phyloP scores from a whole-genome alignment of 108 stramenopile genomes.

The Cylindrotheca fusiformis region DNA sequence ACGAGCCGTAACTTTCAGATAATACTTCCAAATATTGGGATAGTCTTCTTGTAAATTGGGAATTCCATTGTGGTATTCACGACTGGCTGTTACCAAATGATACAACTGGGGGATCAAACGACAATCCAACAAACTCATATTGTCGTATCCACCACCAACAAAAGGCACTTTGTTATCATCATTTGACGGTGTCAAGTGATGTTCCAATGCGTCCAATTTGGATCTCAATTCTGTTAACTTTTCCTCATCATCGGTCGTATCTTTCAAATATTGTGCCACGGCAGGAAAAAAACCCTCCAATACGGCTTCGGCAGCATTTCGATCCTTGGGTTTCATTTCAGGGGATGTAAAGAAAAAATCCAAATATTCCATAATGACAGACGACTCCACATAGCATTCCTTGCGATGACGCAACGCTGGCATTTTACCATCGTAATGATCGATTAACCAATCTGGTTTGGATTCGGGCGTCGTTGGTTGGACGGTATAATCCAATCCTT shows the following conservation, averaged over 20 bases:
- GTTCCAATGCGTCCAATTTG: constrained; percentile 43
- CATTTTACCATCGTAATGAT: constrained; percentile 77
- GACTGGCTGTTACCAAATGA: constrained; percentile 59
- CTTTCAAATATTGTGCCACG: constrained; percentile 72
- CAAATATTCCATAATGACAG: constrained; percentile 77
- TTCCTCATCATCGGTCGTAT: constrained; percentile 56
- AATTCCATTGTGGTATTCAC: constrained; percentile 51
- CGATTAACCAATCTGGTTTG: constrained; percentile 82
- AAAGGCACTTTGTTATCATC: neutral
- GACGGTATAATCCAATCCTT: constrained; percentile 67
- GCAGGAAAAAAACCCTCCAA: constrained; percentile 79
- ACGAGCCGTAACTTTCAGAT: constrained; percentile 56
- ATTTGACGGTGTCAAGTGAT: constrained; percentile 48
- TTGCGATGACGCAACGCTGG: constrained; percentile 80
- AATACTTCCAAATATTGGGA: constrained; percentile 53
- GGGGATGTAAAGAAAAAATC: constrained; percentile 76
- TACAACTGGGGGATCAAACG: constrained; percentile 78
- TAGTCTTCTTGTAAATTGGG: constrained; percentile 48
- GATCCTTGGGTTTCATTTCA: constrained; percentile 17
- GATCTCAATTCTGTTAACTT: constrained; percentile 34
- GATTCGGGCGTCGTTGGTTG: constrained; percentile 50
- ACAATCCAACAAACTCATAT: constrained; percentile 68
- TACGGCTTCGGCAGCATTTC: constrained; percentile 32
- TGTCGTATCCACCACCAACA: constrained; percentile 32
- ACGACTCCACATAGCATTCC: constrained; percentile 82